A percentile compares a stretch with the other conserved stretches of the same genome.
Evolutionary conservation across 768 basidiomycete species (phyloP).

Genomic region (Cystofilobasidium macerans): DNA sequence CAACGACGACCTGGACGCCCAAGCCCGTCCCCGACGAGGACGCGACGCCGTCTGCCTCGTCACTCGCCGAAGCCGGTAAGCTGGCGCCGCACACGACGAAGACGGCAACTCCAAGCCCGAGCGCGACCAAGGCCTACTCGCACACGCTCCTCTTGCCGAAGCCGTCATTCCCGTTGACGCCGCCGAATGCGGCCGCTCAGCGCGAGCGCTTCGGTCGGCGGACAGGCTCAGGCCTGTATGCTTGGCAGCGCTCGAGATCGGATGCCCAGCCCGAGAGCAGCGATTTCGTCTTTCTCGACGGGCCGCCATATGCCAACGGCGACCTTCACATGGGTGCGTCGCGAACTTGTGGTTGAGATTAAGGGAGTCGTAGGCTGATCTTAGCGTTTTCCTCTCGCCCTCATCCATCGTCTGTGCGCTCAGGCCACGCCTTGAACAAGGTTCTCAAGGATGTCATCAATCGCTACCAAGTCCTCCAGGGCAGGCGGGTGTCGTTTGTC

Average conservation of each 20-base stretch:
- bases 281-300: constrained; percentile 81
- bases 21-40: too few species aligned
- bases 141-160: constrained; percentile 68
- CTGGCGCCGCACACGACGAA: constrained; percentile 10
- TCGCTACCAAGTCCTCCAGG: constrained; percentile 68
- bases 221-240: constrained; percentile 65
- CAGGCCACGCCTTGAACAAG: constrained; percentile 93
- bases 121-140: constrained; percentile 42
- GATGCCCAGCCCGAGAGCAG: background rate
- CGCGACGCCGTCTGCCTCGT: background rate
- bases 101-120: too few species aligned
- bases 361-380: background rate
- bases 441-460: constrained; percentile 92
- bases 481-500: constrained; percentile 68
- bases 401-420: background rate
- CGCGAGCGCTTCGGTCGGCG: constrained; percentile 51
- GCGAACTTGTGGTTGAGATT: too few species aligned
- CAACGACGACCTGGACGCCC: too few species aligned
- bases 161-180: constrained; percentile 65
- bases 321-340: constrained; percentile 77
- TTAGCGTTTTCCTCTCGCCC: background rate
- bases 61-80: background rate
- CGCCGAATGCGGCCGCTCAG: constrained; percentile 50
- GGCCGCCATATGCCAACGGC: constrained; percentile 95
- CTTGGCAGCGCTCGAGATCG: constrained; percentile 31